Percentiles rank a stretch among this genome's conserved stretches.
Evolutionary conservation across 2,329 filamentous ascomycete genomes (phyloP).

Genomic region (Seiridium unicorne): DNA sequence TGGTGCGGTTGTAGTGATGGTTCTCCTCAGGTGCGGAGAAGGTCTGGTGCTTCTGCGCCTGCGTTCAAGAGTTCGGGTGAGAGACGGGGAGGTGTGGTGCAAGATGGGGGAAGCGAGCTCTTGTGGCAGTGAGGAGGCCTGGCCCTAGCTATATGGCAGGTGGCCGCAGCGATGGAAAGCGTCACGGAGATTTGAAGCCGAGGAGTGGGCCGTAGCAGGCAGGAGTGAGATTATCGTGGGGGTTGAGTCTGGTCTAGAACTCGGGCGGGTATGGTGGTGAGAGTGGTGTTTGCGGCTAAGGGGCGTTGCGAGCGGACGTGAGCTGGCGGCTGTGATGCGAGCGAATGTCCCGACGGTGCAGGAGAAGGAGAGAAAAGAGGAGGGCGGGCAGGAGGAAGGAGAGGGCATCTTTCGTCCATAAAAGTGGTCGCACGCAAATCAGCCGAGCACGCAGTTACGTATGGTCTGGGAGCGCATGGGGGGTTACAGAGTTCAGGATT

Average conservation of each 20-base stretch:
- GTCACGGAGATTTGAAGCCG: constrained; percentile 5
- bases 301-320: neutral
- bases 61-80: neutral
- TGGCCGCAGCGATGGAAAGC: constrained; percentile 7
- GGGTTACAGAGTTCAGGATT: neutral
- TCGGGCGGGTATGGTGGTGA: constrained; percentile 2
- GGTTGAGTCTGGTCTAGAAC: constrained; percentile 6
- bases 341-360: neutral
- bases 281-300: constrained; percentile 4
- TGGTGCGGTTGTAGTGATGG: neutral
- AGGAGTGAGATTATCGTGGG: constrained; percentile 7
- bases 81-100: neutral
- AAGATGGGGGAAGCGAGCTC: constrained; percentile 2
- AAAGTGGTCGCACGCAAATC: neutral
- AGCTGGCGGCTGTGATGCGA: neutral
- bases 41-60: neutral
- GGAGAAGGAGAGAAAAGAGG: neutral
- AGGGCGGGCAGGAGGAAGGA: neutral
- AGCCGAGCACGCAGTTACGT: neutral
- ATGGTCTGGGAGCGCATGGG: neutral
- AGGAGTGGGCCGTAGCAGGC: constrained; percentile 10
- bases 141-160: constrained; percentile 10
- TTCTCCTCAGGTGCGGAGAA: neutral
- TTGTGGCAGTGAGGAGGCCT: constrained; percentile 3
- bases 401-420: constrained; percentile 1